Conservation (phyloP, 805 yeast species). For the Saturnispora bothae region DNA sequence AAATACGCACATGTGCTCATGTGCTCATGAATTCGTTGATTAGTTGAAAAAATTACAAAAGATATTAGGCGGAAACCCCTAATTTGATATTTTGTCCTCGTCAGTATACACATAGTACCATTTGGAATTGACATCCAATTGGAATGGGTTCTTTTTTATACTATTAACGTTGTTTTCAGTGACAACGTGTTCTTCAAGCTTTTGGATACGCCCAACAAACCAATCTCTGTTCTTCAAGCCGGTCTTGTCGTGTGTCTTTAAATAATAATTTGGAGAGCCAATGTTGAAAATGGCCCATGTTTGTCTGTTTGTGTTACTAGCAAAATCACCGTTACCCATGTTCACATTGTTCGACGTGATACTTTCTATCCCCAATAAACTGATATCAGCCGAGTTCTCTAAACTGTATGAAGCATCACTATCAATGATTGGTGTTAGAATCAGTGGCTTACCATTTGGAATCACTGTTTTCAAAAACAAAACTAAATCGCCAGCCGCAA, state of each 20-base stretch:
- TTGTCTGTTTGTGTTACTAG: constrained; percentile 18
- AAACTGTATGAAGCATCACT: constrained; percentile 6
- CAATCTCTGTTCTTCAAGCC: constrained; percentile 51
- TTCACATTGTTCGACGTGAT: neutral
- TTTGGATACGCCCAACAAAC: constrained; percentile 62
- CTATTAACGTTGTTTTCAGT: constrained; percentile 32
- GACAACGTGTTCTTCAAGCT: constrained; percentile 46
- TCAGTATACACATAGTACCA: constrained; percentile 59
- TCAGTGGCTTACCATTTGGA: constrained; percentile 6
- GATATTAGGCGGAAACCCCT: neutral
- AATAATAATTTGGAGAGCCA: constrained; percentile 76
- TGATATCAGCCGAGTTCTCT: constrained; percentile 6
- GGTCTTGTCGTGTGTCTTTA: constrained; percentile 31
- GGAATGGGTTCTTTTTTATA: constrained; percentile 49
- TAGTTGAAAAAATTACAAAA: neutral
- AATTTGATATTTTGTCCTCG: constrained; percentile 23
- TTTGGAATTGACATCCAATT: constrained; percentile 45
- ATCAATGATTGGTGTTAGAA: neutral
- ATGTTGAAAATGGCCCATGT: constrained; percentile 96
- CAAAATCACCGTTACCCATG: neutral
- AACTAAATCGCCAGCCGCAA: constrained; percentile 67
- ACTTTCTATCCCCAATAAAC: constrained; percentile 5
- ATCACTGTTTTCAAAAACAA: constrained; percentile 65
- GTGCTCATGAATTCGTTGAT: no score
- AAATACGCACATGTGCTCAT: no score